Evolutionary conservation across 805 yeast species (phyloP).

Genomic region (Jamesozyma rosinii): DNA sequence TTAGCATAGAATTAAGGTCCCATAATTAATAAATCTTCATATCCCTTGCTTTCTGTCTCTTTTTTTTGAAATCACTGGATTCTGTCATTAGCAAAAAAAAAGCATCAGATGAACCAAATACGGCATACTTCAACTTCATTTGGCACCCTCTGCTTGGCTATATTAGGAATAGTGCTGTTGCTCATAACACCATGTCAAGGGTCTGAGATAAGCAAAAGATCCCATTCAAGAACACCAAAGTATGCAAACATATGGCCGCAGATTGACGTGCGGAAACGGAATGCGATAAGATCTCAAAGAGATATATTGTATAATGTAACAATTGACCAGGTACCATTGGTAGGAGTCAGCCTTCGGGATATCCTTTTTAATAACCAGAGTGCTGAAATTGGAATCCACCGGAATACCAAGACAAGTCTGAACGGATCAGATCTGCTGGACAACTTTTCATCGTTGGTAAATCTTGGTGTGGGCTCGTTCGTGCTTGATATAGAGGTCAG

Average conservation of each 20-base stretch:
- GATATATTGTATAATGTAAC: slow-evolving; percentile 36
- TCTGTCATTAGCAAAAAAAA: no score
- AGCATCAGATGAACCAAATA: no score
- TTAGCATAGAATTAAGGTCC: no score
- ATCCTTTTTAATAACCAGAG: slow-evolving; percentile 23
- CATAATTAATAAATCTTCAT: no score
- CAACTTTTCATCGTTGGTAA: slow-evolving; percentile 29
- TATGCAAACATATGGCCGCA: slow-evolving; percentile 25
- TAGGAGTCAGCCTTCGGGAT: slow-evolving; percentile 34
- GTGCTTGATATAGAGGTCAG: slow-evolving; percentile 50
- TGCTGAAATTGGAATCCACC: slow-evolving; percentile 26
- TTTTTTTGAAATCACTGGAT: no score
- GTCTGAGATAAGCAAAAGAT: not conserved
- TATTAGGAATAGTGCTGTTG: no score
- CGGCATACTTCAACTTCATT: no score
- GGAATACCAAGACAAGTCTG: not conserved
- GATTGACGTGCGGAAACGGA: slow-evolving; percentile 24
- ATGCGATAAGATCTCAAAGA: slow-evolving; percentile 39
- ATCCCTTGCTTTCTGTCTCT: no score
- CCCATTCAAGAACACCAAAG: not conserved
- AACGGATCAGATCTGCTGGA: slow-evolving; percentile 20
- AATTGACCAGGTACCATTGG: slow-evolving; percentile 32
- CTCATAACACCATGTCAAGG: not conserved
- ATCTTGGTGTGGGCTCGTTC: slow-evolving; percentile 39
- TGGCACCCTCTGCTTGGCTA: no score